Percentiles rank a stretch among this genome's conserved stretches.
Conservation (phyloP, 495 filamentous ascomycete genomes). For the Xanthoparmelia taractica region DNA sequence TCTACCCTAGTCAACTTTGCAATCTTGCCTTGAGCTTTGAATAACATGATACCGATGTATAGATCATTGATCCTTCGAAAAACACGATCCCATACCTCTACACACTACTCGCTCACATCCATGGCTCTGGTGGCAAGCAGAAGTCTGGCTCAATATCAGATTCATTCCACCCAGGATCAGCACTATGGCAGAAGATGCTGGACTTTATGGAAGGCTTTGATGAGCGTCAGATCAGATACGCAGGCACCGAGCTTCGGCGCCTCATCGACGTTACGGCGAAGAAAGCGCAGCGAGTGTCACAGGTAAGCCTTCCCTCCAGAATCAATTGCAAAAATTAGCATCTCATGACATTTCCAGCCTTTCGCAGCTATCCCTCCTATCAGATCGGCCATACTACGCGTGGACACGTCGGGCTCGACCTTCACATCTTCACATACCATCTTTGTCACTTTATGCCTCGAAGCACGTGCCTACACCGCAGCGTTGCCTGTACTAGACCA, state of each 20-base stretch:
- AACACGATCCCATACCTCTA: conserved; percentile 41
- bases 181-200: conserved; percentile 42
- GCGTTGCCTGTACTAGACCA: conserved; percentile 63
- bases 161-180: conserved; percentile 30
- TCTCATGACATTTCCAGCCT: conserved; percentile 37
- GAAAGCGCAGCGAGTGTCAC: conserved; percentile 35
- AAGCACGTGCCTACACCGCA: conserved; percentile 43
- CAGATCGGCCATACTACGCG: conserved; percentile 56
- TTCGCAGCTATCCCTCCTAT: conserved; percentile 52
- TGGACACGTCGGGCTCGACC: conserved; percentile 62
- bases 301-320: conserved; percentile 31
- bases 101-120: conserved; percentile 34
- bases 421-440: conserved; percentile 61
- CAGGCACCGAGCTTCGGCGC: conserved; percentile 44
- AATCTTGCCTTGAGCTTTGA: neutral
- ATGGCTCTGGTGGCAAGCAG: conserved; percentile 22
- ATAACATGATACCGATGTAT: conserved; percentile 9
- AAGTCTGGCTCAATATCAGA: conserved; percentile 25
- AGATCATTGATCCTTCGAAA: conserved; percentile 38
- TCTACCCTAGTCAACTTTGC: neutral
- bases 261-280: conserved; percentile 43
- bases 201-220: conserved; percentile 49
- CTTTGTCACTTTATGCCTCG: conserved; percentile 54
- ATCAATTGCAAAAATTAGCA: neutral
- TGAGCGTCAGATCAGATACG: conserved; percentile 52